A percentile compares a stretch with the other conserved stretches of the same genome.
Evolutionary conservation across 805 yeast genomes (phyloP).

Genomic region (Tetrapisispora taiwanensis): DNA sequence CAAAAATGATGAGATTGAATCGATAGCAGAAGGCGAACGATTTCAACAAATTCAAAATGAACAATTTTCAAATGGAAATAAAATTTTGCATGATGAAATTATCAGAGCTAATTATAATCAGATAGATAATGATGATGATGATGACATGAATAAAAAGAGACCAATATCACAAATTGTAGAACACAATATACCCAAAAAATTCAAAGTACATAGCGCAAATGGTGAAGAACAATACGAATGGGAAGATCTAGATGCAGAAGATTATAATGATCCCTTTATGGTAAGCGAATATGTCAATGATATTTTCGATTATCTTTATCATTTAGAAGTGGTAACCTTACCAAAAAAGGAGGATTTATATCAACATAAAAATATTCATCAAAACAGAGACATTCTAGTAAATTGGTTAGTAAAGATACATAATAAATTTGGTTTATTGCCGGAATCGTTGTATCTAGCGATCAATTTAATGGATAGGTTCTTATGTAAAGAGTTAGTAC

Average conservation of each 20-base stretch:
- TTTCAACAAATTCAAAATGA: background rate
- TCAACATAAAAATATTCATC: slow-evolving; percentile 35
- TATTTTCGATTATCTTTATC: slow-evolving; percentile 70
- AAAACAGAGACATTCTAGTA: slow-evolving; percentile 65
- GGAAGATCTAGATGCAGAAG: slow-evolving; percentile 78
- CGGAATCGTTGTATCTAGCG: slow-evolving; percentile 79
- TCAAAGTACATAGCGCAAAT: slow-evolving; percentile 24
- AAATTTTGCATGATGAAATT: slow-evolving; percentile 1
- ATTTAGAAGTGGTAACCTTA: slow-evolving; percentile 59
- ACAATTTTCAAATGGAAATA: background rate
- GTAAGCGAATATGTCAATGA: slow-evolving; percentile 87
- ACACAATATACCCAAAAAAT: slow-evolving; percentile 27
- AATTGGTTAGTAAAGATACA: slow-evolving; percentile 93
- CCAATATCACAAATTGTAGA: slow-evolving; percentile 29
- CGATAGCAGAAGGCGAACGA: too few species aligned
- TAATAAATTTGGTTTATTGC: slow-evolving; percentile 68
- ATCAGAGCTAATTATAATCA: background rate
- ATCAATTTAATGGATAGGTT: slow-evolving; percentile 83
- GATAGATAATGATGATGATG: background rate
- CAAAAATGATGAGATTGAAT: background rate
- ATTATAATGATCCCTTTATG: slow-evolving; percentile 75
- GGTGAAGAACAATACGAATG: slow-evolving; percentile 35
- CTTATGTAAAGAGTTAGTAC: slow-evolving; percentile 66
- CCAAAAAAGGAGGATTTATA: slow-evolving; percentile 38
- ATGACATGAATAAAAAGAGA: slow-evolving; percentile 16